Evolutionary conservation across 345 rosid species (phyloP).

Genomic region (Xanthoceras sorbifolium): DNA sequence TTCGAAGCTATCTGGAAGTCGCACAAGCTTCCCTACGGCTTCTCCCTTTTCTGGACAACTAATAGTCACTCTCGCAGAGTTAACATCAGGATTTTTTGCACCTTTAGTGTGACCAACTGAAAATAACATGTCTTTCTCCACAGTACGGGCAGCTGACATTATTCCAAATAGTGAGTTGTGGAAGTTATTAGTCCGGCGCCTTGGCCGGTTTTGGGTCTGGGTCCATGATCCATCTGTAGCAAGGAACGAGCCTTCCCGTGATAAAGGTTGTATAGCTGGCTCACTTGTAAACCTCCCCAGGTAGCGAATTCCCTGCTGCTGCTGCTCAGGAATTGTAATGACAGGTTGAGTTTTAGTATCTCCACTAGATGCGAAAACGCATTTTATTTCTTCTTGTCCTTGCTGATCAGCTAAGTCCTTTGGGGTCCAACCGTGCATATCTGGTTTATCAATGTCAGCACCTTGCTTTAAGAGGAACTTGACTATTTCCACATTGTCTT

Average conservation of each 20-base stretch:
- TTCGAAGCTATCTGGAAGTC: constrained; percentile 61
- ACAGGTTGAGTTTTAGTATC: constrained; percentile 42
- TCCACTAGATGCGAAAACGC: constrained; percentile 40
- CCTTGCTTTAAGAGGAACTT: constrained; percentile 68
- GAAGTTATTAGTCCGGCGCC: constrained; percentile 61
- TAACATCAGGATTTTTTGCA: constrained; percentile 11
- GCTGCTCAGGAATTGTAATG: constrained; percentile 49
- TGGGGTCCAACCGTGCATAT: constrained; percentile 65
- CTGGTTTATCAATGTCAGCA: constrained; percentile 63
- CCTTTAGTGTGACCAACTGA: constrained; percentile 24
- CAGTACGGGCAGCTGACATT: constrained; percentile 56
- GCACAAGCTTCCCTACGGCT: constrained; percentile 50
- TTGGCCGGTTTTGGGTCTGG: constrained; percentile 46
- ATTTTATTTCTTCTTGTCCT: constrained; percentile 75
- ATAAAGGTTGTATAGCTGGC: constrained; percentile 53
- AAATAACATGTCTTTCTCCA: constrained; percentile 38
- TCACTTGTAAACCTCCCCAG: constrained; percentile 77
- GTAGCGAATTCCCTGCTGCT: constrained; percentile 39
- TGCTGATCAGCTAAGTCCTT: constrained; percentile 82
- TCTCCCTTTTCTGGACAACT: constrained; percentile 63
- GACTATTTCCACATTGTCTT: constrained; percentile 67
- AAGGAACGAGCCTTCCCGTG: constrained; percentile 28
- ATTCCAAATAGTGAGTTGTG: constrained; percentile 78
- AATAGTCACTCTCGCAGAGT: constrained; percentile 57
- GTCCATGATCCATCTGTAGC: constrained; percentile 48